Percentiles rank a stretch among this genome's conserved stretches.
Conservation (phyloP, 1,139 yeast genomes). For the Geotrichum armillariae region DNA sequence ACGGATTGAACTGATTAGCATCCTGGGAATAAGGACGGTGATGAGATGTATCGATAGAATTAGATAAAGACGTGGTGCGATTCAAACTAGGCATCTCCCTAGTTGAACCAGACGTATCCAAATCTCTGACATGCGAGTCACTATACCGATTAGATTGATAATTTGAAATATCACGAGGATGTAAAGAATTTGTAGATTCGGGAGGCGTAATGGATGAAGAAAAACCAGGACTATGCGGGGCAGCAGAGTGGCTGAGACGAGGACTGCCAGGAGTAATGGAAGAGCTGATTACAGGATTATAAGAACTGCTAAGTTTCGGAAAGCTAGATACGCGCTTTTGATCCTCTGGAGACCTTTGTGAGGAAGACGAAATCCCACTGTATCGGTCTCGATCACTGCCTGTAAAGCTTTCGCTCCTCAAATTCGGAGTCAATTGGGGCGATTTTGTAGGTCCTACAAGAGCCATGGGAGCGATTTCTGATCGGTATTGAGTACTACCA, state of each 20-base stretch:
- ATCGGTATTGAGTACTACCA: background rate
- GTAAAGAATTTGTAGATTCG: background rate
- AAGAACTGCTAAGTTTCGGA: background rate
- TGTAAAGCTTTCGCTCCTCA: background rate
- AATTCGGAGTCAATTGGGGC: background rate
- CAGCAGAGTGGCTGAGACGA: background rate
- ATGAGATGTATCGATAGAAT: background rate
- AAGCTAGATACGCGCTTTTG: conserved; percentile 9
- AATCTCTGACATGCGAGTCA: conserved; percentile 8
- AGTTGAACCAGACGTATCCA: background rate
- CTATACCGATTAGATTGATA: conserved; percentile 2
- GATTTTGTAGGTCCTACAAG: background rate
- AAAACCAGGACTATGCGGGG: background rate
- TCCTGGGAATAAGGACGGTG: background rate
- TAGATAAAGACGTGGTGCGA: conserved; percentile 2
- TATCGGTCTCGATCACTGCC: conserved; percentile 16
- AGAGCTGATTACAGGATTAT: conserved; percentile 3
- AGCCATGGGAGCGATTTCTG: conserved; percentile 5
- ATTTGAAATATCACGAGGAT: background rate
- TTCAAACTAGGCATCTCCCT: background rate
- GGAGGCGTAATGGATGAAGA: background rate
- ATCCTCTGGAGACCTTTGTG: conserved; percentile 5
- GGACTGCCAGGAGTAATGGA: conserved; percentile 8
- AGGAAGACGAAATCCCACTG: conserved; percentile 14
- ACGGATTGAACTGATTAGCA: background rate